phyloP scores from a whole-genome alignment of 116 monocot species.

The Posidonia oceanica region DNA sequence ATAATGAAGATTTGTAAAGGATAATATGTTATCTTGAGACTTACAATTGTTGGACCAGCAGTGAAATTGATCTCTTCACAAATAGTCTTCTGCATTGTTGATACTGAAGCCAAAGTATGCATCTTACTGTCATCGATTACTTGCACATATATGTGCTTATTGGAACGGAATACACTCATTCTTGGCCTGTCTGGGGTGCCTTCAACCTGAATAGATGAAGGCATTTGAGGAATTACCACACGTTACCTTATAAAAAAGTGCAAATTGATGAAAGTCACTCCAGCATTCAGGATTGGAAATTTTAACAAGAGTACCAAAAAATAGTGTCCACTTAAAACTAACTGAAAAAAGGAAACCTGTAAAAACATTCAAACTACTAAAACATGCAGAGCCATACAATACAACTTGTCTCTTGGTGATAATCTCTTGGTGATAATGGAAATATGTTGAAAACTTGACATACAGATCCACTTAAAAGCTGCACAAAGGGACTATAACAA shows the following conservation, averaged over 20 bases:
- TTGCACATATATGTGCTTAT: conserved; percentile 86
- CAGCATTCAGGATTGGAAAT: not conserved
- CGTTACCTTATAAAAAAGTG: not conserved
- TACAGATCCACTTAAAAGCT: too few relatives aligned
- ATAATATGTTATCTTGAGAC: not conserved
- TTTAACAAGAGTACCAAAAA: too few relatives aligned
- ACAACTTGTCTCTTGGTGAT: too few relatives aligned
- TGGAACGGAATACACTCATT: conserved; percentile 76
- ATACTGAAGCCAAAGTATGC: conserved; percentile 78
- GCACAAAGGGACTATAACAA: too few relatives aligned
- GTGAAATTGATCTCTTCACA: conserved; percentile 49
- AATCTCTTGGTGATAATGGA: too few relatives aligned
- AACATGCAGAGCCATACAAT: too few relatives aligned
- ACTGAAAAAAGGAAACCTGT: too few relatives aligned
- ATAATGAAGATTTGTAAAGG: too few relatives aligned
- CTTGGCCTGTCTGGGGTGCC: conserved; percentile 91
- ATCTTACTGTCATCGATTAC: conserved; percentile 91
- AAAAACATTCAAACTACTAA: too few relatives aligned
- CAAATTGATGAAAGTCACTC: not conserved
- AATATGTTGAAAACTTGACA: too few relatives aligned
- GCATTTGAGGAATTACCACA: not conserved
- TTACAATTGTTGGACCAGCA: conserved; percentile 78
- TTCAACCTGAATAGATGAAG: conserved; percentile 40
- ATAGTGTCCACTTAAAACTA: too few relatives aligned
- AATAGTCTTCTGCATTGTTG: conserved; percentile 84